These are phyloP conservation scores for Nicotiana paniculata DNA, from an alignment of 257 asterid species.

Conservation along the genomic window DNA sequence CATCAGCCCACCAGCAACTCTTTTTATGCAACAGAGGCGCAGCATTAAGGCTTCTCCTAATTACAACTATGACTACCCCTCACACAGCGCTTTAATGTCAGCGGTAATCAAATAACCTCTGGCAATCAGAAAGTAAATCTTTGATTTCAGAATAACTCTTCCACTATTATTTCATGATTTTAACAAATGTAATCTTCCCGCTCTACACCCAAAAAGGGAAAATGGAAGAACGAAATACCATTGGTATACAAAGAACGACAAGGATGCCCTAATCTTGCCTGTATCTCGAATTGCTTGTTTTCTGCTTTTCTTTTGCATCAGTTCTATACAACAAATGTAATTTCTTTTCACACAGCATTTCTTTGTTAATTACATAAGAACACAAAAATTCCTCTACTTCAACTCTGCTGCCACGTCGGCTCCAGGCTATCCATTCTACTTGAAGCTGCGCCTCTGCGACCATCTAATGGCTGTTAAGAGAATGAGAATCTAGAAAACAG, in stretches of 20 bases:
- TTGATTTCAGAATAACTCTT: background rate
- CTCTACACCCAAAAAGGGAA: background rate
- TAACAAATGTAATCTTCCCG: background rate
- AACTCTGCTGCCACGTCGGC: background rate
- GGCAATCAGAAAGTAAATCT: background rate
- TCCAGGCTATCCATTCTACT: background rate
- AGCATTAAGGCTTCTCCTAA: background rate
- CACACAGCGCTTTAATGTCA: background rate
- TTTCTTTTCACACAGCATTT: background rate
- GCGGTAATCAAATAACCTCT: background rate
- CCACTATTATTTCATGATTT: background rate
- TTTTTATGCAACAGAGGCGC: no score
- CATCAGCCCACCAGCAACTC: background rate
- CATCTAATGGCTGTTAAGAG: conserved; percentile 31
- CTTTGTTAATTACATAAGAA: conserved; percentile 1
- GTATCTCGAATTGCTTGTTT: conserved; percentile 11
- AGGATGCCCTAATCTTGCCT: conserved; percentile 1
- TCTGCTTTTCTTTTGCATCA: conserved; percentile 5
- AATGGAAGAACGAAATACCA: background rate
- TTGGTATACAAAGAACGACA: background rate
- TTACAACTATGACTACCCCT: background rate
- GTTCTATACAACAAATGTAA: background rate
- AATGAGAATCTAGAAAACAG: conserved; percentile 89
- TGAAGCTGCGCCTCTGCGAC: background rate
- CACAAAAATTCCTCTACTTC: background rate